Base-by-base conservation (phyloP, 2,329 filamentous ascomycete genomes). In the Cadophora sp. region DNA sequence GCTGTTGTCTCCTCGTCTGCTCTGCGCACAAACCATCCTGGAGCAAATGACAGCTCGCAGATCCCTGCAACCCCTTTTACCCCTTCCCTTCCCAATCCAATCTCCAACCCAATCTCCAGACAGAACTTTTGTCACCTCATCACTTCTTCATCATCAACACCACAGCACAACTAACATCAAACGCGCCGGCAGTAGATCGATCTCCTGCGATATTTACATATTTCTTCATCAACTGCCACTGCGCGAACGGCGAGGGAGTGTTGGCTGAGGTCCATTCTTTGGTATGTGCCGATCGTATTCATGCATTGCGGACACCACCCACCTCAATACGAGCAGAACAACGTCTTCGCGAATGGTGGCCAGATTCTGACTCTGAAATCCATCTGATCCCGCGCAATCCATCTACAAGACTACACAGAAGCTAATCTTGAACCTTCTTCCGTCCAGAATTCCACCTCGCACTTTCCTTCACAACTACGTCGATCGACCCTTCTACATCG, bases 31-130 rank as follows among this genome's bases (percentile, higher is more conserved):
- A 59, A 68, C 53, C 61, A 68, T 64, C 64, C 64, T 56, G 29
- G 67, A 67, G 59, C 68, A 75, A 74, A 73, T 73, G 72, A 72
- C 71, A 74, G 73, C 73, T 73, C 65, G 51, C 61, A 48, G 65
- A 74, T 71, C 74, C 74, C 72, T 75, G 74, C 69, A 70, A 68
- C 73, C 74, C 74, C 73, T 75, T 76, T 74, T 73, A 67, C 72
- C 64, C 68, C 68, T 69, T 50, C 62, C 66, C 50, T 62, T 71
- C 68, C 67, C 68, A 67, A 59, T 50, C 67, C 67, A 69, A 69
- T 68, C 68, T 68, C 68, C 68, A 68, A 40, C n/a, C 51, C 69
- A 69, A 64, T 53, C 46, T 29, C 48, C 34, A 51, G 26, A 70
- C 31, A 50, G 27, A 70, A 69, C 60, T 56, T 72, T 71, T 68